These are phyloP conservation scores for Marsdenia floribunda DNA, from an alignment of 257 asterid genomes.

Conservation along the genomic window DNA sequence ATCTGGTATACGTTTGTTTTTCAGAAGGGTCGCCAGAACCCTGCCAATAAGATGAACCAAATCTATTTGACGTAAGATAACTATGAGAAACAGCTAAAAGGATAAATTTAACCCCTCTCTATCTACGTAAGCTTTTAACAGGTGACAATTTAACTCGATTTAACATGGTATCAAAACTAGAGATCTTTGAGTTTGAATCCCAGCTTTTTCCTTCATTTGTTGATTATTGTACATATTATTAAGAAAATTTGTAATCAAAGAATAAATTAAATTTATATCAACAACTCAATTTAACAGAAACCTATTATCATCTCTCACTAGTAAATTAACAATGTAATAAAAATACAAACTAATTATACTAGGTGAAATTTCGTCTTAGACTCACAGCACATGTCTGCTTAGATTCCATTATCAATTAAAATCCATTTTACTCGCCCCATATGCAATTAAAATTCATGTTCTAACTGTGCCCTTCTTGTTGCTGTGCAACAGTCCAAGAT, in stretches of 20 bases:
- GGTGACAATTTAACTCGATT: no score
- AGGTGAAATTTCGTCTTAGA: background rate
- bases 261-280: no score
- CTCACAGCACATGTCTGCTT: background rate
- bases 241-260: no score
- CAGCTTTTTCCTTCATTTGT: no score
- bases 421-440: background rate
- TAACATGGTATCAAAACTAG: no score
- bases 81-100: no score
- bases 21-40: constrained; percentile 82
- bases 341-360: background rate
- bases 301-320: background rate
- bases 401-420: background rate
- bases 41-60: constrained; percentile 32
- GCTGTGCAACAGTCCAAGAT: background rate
- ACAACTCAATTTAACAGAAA: no score
- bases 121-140: no score
- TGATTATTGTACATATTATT: no score
- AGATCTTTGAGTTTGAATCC: no score
- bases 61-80: background rate
- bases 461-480: background rate
- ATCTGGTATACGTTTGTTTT: constrained; percentile 80
- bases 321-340: background rate
- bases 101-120: no score
- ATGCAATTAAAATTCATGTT: background rate